phyloP scores from a whole-genome alignment of 176 grass and related monocot genomes.

The Carex littledalei region DNA sequence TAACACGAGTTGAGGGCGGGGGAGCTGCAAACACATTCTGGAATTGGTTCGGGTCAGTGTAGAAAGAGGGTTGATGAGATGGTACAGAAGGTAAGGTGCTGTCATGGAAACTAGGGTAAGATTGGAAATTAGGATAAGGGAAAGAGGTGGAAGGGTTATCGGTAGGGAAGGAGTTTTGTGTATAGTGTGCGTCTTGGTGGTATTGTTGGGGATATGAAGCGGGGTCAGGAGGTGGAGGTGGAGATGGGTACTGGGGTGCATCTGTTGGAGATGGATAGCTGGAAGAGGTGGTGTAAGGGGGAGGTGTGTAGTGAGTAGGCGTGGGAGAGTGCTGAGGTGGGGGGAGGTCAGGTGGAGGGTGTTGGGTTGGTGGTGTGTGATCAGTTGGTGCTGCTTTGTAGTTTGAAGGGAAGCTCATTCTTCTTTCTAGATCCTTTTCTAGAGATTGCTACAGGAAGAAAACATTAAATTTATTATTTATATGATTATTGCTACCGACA shows the following conservation, averaged over 20 bases:
- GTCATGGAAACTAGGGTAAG: slow-evolving; percentile 86
- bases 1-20: slow-evolving; percentile 21
- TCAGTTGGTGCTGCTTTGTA: slow-evolving; percentile 30
- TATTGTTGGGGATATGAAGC: slow-evolving; percentile 53
- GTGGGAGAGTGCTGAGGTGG: slow-evolving; percentile 6
- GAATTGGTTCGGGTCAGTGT: slow-evolving; percentile 31
- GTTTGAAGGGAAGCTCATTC: slow-evolving; percentile 47
- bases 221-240: slow-evolving; percentile 36
- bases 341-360: neutral
- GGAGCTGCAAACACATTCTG: slow-evolving; percentile 41
- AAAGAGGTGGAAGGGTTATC: slow-evolving; percentile 48
- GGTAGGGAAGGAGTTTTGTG: slow-evolving; percentile 50
- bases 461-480: neutral
- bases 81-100: slow-evolving; percentile 51
- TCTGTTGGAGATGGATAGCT: slow-evolving; percentile 42
- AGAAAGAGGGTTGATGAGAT: slow-evolving; percentile 48
- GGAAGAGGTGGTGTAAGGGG: slow-evolving; percentile 36
- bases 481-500: neutral
- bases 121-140: slow-evolving; percentile 90
- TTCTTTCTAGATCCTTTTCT: slow-evolving; percentile 51
- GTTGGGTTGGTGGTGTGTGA: slow-evolving; percentile 15
- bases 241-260: slow-evolving; percentile 34
- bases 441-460: slow-evolving; percentile 19
- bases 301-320: slow-evolving; percentile 49
- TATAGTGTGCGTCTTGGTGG: slow-evolving; percentile 23